A percentile compares a stretch with the other conserved stretches of the same genome.
These are phyloP conservation scores for Chondrostereum purpureum DNA, from an alignment of 1,284 basidiomycete species.

Conservation along the genomic window DNA sequence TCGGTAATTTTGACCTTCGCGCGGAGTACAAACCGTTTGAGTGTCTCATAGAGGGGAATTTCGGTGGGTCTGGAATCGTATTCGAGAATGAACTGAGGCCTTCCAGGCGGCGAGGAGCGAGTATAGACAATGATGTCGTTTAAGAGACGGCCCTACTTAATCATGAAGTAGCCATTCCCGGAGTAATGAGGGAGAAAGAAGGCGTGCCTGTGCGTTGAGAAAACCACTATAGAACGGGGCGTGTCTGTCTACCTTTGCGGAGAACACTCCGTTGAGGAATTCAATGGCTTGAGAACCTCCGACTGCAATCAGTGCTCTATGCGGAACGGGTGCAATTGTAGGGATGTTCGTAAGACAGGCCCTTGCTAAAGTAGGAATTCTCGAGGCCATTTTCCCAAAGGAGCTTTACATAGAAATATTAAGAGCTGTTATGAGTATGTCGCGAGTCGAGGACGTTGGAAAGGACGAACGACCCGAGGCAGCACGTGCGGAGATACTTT, in stretches of 20 bases:
- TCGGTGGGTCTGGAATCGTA: slow-evolving; percentile 56
- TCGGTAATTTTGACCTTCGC: slow-evolving; percentile 84
- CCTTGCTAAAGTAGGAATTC: too few species aligned
- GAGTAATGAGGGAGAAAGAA: slow-evolving; percentile 10
- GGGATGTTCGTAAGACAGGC: too few species aligned
- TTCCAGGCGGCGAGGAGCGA: slow-evolving; percentile 37
- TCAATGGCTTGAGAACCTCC: slow-evolving; percentile 78
- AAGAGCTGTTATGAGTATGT: slow-evolving; percentile 34
- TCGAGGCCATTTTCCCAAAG: too few species aligned
- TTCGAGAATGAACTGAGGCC: slow-evolving; percentile 67
- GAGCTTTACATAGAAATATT: too few species aligned
- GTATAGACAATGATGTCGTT: slow-evolving; percentile 87
- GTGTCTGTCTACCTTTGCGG: slow-evolving; percentile 49
- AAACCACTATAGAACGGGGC: slow-evolving; percentile 74
- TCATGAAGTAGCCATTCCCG: slow-evolving; percentile 4
- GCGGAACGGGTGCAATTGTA: slow-evolving; percentile 53
- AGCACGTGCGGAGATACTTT: slow-evolving; percentile 5
- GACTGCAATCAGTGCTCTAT: slow-evolving; percentile 68
- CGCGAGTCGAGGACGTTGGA: too few species aligned
- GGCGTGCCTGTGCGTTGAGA: slow-evolving; percentile 77
- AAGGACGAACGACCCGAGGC: slow-evolving; percentile 17
- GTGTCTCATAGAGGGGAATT: slow-evolving; percentile 52
- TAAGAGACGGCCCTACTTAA: slow-evolving; percentile 75
- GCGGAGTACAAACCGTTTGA: slow-evolving; percentile 85
- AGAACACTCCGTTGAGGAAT: slow-evolving; percentile 86